These are phyloP conservation scores for Bolboschoenoplectus hybrid DNA, from an alignment of 202 grass and related monocot genomes.

Conservation along the genomic window DNA sequence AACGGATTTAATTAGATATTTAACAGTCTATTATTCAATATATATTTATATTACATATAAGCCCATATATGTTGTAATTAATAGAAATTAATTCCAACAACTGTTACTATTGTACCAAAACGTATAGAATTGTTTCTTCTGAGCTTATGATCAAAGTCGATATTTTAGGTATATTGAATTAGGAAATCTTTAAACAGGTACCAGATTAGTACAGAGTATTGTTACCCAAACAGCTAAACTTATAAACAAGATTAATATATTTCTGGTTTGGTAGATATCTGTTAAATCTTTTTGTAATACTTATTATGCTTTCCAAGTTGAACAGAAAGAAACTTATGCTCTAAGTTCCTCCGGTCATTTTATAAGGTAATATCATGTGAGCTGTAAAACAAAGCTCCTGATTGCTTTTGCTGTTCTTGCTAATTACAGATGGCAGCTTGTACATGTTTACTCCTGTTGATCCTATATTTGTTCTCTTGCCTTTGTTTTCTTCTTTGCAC, in stretches of 20 bases:
- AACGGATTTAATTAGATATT: too few species aligned
- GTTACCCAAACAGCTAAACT: not conserved
- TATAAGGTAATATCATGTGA: not conserved
- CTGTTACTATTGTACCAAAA: not conserved
- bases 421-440: conserved; percentile 76
- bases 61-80: too few species aligned
- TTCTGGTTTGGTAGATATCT: not conserved
- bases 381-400: conserved; percentile 11
- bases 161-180: not conserved
- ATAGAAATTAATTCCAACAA: too few species aligned
- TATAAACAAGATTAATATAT: not conserved
- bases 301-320: not conserved
- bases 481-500: conserved; percentile 69
- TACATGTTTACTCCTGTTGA: conserved; percentile 82
- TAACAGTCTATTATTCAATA: too few species aligned
- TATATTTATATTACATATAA: too few species aligned
- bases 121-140: conserved; percentile 1
- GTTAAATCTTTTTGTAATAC: not conserved
- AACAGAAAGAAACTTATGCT: not conserved
- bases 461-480: conserved; percentile 80
- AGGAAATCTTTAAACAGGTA: conserved; percentile 16
- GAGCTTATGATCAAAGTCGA: not conserved
- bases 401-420: conserved; percentile 4
- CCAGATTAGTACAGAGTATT: not conserved
- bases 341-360: not conserved